These are phyloP conservation scores for Marasmius tenuissimus DNA, from an alignment of 1,284 basidiomycete genomes.

Conservation along the genomic window DNA sequence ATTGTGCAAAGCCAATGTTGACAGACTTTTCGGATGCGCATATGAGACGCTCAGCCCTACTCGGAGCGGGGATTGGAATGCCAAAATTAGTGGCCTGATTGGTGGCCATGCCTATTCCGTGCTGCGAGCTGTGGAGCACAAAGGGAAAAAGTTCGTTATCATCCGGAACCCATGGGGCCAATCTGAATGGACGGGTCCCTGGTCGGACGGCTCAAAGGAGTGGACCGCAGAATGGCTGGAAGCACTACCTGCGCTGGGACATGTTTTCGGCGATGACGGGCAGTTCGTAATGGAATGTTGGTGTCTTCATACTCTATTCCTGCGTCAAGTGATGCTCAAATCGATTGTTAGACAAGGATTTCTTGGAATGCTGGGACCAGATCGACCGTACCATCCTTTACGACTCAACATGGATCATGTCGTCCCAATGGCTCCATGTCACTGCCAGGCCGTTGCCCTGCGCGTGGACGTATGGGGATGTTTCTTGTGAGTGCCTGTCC, in stretches of 20 bases:
- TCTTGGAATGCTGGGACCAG: constrained; percentile 43
- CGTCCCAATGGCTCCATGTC: constrained; percentile 47
- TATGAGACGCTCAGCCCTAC: constrained; percentile 34
- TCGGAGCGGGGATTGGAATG: constrained; percentile 29
- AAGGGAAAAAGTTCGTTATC: constrained; percentile 31
- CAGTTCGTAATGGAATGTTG: constrained; percentile 8
- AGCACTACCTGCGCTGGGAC: constrained; percentile 22
- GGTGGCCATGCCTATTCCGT: constrained; percentile 33
- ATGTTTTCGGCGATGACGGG: constrained; percentile 22
- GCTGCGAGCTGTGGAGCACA: constrained; percentile 29
- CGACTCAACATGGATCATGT: constrained; percentile 48
- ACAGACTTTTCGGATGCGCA: constrained; percentile 48
- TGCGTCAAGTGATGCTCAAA: neutral
- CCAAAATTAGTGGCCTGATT: constrained; percentile 35
- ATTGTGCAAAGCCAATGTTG: constrained; percentile 38
- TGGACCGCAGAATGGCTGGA: constrained; percentile 32
- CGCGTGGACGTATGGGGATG: constrained; percentile 48
- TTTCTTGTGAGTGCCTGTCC: constrained; percentile 39
- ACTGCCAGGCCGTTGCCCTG: constrained; percentile 32
- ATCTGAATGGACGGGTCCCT: constrained; percentile 34
- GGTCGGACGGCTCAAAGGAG: constrained; percentile 36
- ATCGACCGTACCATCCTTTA: constrained; percentile 49
- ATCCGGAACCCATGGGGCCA: constrained; percentile 34
- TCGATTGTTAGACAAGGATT: constrained; percentile 42
- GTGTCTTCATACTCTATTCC: neutral